These are phyloP conservation scores for Teratosphaeria viscida DNA, from an alignment of 2,329 filamentous ascomycete genomes.

Conservation along the genomic window DNA sequence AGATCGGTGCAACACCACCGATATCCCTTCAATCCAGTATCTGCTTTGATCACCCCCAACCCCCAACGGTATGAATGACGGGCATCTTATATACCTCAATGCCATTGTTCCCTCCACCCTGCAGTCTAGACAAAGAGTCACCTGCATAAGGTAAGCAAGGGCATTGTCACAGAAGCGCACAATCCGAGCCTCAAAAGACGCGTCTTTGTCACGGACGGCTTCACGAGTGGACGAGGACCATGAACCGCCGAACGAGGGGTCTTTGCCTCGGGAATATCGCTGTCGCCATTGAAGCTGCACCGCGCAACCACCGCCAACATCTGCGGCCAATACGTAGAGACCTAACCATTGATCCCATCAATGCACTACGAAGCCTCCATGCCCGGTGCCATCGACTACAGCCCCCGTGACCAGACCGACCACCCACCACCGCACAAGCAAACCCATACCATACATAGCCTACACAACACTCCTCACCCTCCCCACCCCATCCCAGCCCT, in stretches of 20 bases:
- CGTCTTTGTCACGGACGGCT: not conserved
- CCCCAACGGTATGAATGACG: not conserved
- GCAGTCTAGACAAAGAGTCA: not conserved
- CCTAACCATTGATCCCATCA: no score
- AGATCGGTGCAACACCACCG: not conserved
- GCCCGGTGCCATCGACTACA: no score
- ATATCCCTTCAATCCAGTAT: not conserved
- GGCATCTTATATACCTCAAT: not conserved
- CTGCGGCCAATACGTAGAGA: no score
- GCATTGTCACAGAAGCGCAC: not conserved
- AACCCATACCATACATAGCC: not conserved
- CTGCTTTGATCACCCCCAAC: not conserved
- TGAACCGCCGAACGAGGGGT: not conserved
- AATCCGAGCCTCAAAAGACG: not conserved
- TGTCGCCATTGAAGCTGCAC: no score
- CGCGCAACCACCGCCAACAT: no score
- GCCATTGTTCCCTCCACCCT: not conserved
- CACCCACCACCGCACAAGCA: not conserved
- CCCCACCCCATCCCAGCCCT: constrained; percentile 22
- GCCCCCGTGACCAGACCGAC: no score
- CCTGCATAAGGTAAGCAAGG: not conserved
- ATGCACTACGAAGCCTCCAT: not conserved
- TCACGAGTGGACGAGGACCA: not conserved
- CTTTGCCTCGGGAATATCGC: not conserved
- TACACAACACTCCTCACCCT: constrained; percentile 5